Evolutionary conservation across 768 basidiomycete species (phyloP).

Genomic region (Tricholoma sp.): DNA sequence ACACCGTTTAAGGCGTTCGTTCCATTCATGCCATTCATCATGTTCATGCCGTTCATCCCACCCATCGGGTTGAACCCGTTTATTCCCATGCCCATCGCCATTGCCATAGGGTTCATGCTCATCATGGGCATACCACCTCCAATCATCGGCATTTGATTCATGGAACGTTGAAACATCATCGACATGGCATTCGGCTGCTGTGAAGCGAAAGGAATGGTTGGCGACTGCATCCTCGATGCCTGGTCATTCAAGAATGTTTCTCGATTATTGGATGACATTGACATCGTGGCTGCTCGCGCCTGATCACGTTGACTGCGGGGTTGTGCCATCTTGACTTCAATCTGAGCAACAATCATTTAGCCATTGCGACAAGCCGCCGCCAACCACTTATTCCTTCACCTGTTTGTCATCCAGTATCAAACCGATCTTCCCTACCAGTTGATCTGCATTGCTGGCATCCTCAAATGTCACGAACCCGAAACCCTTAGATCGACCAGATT

Average conservation of each 20-base stretch:
- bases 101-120: slow-evolving; percentile 47
- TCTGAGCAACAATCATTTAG: slow-evolving; percentile 34
- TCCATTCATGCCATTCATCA: slow-evolving; percentile 26
- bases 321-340: slow-evolving; percentile 81
- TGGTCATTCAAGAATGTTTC: slow-evolving; percentile 28
- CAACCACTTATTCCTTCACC: slow-evolving; percentile 36
- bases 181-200: slow-evolving; percentile 43
- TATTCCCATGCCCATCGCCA: slow-evolving; percentile 43
- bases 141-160: slow-evolving; percentile 44
- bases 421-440: slow-evolving; percentile 61
- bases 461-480: slow-evolving; percentile 86
- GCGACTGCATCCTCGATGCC: slow-evolving; percentile 29
- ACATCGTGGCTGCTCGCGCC: slow-evolving; percentile 28
- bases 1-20: slow-evolving; percentile 21
- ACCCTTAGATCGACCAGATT: slow-evolving; percentile 70
- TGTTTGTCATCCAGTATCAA: slow-evolving; percentile 73
- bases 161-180: slow-evolving; percentile 53
- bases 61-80: slow-evolving; percentile 27
- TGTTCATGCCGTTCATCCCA: slow-evolving; percentile 27
- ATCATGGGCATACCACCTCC: slow-evolving; percentile 30
- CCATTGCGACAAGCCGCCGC: neutral
- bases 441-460: slow-evolving; percentile 57
- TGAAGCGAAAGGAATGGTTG: slow-evolving; percentile 26
- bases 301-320: slow-evolving; percentile 62
- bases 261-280: slow-evolving; percentile 16